Conservation (phyloP, 2,329 filamentous ascomycete genomes). For the Monilinia aucupariae region DNA sequence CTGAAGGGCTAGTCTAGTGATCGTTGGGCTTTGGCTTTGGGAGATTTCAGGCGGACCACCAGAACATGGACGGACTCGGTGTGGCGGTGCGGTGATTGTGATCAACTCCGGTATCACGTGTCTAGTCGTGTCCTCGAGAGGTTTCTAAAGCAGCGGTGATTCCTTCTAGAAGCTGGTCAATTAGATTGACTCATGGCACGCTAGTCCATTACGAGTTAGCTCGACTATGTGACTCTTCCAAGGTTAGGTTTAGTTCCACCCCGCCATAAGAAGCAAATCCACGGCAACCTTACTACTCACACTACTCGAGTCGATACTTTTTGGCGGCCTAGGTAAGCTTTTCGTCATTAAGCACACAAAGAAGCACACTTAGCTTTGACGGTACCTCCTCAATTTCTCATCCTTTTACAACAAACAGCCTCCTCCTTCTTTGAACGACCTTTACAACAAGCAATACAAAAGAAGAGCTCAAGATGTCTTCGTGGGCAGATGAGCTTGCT, state of each 20-base stretch:
- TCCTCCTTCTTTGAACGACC: not conserved
- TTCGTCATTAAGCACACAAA: too few species aligned
- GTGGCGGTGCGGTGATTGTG: too few species aligned
- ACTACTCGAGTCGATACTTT: too few species aligned
- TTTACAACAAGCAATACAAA: slow-evolving; percentile 12
- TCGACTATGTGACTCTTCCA: not conserved
- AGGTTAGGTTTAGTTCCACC: not conserved
- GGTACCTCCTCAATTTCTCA: too few species aligned
- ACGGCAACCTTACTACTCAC: too few species aligned
- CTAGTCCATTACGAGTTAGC: slow-evolving; percentile 2
- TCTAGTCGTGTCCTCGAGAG: not conserved
- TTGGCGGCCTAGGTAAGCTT: too few species aligned
- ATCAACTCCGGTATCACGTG: too few species aligned
- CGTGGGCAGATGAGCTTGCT: slow-evolving; percentile 41
- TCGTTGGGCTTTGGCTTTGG: too few species aligned
- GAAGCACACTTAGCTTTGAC: too few species aligned
- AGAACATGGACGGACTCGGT: too few species aligned
- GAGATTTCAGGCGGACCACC: too few species aligned
- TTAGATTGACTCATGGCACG: not conserved
- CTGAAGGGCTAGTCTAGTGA: too few species aligned
- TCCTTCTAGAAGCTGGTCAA: not conserved
- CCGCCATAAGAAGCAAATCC: not conserved
- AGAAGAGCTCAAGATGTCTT: slow-evolving; percentile 19
- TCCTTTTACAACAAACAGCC: not conserved
- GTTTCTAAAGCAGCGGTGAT: slow-evolving; percentile 10